phyloP scores from a whole-genome alignment of 345 rosid genomes.

The Zanthoxylum bungeanum region DNA sequence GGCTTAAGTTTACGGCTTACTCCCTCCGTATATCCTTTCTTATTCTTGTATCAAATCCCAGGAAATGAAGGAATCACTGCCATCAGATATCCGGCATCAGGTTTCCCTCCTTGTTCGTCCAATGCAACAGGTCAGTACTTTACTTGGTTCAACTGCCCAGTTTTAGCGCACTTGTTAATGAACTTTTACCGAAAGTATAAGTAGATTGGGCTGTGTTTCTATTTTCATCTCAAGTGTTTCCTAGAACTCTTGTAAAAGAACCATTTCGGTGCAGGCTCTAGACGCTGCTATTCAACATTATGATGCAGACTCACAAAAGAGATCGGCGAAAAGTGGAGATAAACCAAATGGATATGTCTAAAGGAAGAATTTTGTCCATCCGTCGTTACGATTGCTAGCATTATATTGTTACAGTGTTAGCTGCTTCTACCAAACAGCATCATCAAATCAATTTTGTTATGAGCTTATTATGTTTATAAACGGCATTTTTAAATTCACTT shows the following conservation, averaged over 20 bases:
- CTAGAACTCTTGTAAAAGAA: not conserved
- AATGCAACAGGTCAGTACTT: constrained; percentile 79
- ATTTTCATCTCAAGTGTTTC: no score
- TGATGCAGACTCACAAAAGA: constrained; percentile 36
- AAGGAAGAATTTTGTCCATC: not conserved
- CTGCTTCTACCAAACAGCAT: not conserved
- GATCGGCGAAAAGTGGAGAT: constrained; percentile 29
- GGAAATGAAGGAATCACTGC: constrained; percentile 83
- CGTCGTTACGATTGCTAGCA: not conserved
- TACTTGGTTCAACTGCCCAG: not conserved
- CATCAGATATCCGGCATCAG: constrained; percentile 72
- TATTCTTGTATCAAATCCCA: no score
- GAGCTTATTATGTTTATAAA: not conserved
- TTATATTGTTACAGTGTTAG: not conserved
- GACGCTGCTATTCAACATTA: constrained; percentile 42
- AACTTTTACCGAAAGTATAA: no score
- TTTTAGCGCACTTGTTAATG: no score
- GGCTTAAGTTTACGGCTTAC: not conserved
- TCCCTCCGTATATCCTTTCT: no score
- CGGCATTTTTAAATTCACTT: constrained; percentile 1
- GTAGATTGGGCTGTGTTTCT: no score
- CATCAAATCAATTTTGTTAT: constrained; percentile 17
- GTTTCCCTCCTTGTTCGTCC: constrained; percentile 89
- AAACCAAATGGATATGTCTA: constrained; percentile 29
- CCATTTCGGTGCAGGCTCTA: constrained; percentile 26